A percentile compares a stretch with the other conserved stretches of the same genome.
phyloP scores from a whole-genome alignment of 495 filamentous ascomycete species.

The Penicillium dipodomyicola region DNA sequence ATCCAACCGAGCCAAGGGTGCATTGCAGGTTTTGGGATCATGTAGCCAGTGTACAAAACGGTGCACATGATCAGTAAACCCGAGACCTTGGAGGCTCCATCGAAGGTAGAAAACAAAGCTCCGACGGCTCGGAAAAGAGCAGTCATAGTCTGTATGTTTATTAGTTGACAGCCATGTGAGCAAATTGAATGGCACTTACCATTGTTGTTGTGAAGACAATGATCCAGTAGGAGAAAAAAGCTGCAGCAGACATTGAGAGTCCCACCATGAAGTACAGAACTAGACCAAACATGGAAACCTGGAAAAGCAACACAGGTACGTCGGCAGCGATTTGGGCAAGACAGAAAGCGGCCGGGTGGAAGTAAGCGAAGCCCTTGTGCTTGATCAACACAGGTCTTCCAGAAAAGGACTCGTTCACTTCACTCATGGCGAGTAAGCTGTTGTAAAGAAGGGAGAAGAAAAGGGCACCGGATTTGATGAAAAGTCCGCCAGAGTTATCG shows the following conservation, averaged over 20 bases:
- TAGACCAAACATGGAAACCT: constrained; percentile 62
- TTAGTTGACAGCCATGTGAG: neutral
- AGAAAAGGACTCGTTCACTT: constrained; percentile 67
- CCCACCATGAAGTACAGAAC: constrained; percentile 75
- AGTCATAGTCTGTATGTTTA: constrained; percentile 39
- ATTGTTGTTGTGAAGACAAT: constrained; percentile 43
- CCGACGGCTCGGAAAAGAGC: constrained; percentile 53
- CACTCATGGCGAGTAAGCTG: constrained; percentile 66
- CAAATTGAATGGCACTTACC: constrained; percentile 14
- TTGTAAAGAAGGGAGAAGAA: constrained; percentile 78
- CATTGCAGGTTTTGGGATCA: constrained; percentile 67
- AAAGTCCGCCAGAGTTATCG: constrained; percentile 44
- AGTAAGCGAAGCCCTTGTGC: constrained; percentile 73
- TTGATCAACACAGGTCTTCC: constrained; percentile 70
- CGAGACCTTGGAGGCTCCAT: constrained; percentile 55
- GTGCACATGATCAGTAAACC: constrained; percentile 36
- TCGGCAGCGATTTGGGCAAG: constrained; percentile 71
- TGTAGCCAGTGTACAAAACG: constrained; percentile 58
- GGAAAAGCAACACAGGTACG: constrained; percentile 62
- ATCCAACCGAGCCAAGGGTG: constrained; percentile 78
- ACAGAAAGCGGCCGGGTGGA: constrained; percentile 69
- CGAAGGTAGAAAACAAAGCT: constrained; percentile 48
- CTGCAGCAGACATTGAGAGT: constrained; percentile 42
- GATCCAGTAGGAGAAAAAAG: constrained; percentile 54
- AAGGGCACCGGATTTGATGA: constrained; percentile 53